Evolutionary conservation across 352 stramenopile genomes (phyloP), one percentile per base, ranked within the genome.

Genomic region (Globisporangium yorkense): DNA sequence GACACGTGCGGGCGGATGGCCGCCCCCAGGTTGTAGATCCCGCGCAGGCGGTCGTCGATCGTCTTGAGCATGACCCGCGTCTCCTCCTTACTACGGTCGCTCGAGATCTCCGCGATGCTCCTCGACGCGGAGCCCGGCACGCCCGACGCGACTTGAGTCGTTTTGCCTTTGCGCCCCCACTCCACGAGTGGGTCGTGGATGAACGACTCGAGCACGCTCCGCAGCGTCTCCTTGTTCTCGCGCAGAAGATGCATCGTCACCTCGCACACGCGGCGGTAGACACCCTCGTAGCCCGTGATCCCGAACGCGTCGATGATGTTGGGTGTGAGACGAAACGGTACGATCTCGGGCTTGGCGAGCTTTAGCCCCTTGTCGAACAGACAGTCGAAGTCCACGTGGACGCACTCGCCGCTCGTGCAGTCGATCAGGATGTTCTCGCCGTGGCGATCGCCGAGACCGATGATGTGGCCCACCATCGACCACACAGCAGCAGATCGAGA

Each of bases 261-360:
- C 61, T 98, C 93, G 37, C 97, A 84, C 44, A 96, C 89, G 15
- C 86, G 86, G 54, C 89, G 88, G 66, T 97, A 99, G 5, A 98
- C 78, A 7, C 97, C 97, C 70, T 99, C 96, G 44, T 94, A 89
- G 2, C 97, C 98, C 9, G 81, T 97, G 48, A 99, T 93, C 6
- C 98, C 98, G 68, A 99, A 99, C n/a, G 94, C 97, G 68, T 99
- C 98, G 56, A 99, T 86, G 70, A 99, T 99, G 65, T 99, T 99
- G 0, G 96, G 92, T 10, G 97, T 99, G 29, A 99, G 81, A n/a
- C 98, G 94, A 66, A 99, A 99, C 1, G 98, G 98, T 45, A 99
- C 97, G 51, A 99, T 96, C 77, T 99, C 97, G 4, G 97, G 97
- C 48, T 89, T 89, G 13, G 87, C 81, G 12, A 99, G 77, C 62